phyloP scores from a whole-genome alignment of 2,329 filamentous ascomycete genomes.

The Aureobasidium sp. region DNA sequence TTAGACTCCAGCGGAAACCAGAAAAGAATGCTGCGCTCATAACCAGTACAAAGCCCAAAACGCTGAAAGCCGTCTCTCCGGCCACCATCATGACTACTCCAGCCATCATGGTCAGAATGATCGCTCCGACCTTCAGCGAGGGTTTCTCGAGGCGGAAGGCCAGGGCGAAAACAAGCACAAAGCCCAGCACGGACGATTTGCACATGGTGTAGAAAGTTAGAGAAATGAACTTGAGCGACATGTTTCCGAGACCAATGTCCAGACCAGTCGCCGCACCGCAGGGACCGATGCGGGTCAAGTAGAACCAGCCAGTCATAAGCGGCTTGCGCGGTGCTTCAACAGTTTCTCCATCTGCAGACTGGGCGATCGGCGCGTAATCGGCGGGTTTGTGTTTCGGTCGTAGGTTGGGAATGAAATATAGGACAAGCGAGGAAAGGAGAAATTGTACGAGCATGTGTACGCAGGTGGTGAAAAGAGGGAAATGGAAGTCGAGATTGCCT shows the following conservation, averaged over 20 bases:
- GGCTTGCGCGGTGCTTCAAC: constrained; percentile 37
- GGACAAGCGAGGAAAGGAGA: constrained; percentile 62
- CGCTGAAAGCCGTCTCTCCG: constrained; percentile 82
- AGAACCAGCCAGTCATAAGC: constrained; percentile 82
- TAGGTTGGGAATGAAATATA: constrained; percentile 74
- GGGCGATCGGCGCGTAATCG: constrained; percentile 12
- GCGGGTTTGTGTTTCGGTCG: constrained; percentile 34
- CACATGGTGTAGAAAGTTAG: constrained; percentile 99
- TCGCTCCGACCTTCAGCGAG: constrained; percentile 73
- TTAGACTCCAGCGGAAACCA: constrained; percentile 94
- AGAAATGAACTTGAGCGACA: constrained; percentile 89
- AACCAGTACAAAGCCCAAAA: constrained; percentile 80
- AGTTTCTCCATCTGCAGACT: constrained; percentile 7
- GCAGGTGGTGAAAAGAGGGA: constrained; percentile 89
- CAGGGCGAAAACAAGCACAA: constrained; percentile 92
- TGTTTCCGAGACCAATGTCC: constrained; percentile 94
- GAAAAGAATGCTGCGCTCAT: constrained; percentile 93
- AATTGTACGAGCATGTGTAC: constrained; percentile 97
- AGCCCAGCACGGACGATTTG: constrained; percentile 92
- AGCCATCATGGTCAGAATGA: constrained; percentile 84
- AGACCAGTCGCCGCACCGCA: constrained; percentile 89
- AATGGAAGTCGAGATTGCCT: constrained; percentile 78
- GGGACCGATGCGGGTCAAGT: constrained; percentile 81
- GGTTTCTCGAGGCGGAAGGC: constrained; percentile 83
- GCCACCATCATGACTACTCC: constrained; percentile 98